These are phyloP conservation scores for Terana coerulea DNA, from an alignment of 768 basidiomycete species.

Conservation along the genomic window DNA sequence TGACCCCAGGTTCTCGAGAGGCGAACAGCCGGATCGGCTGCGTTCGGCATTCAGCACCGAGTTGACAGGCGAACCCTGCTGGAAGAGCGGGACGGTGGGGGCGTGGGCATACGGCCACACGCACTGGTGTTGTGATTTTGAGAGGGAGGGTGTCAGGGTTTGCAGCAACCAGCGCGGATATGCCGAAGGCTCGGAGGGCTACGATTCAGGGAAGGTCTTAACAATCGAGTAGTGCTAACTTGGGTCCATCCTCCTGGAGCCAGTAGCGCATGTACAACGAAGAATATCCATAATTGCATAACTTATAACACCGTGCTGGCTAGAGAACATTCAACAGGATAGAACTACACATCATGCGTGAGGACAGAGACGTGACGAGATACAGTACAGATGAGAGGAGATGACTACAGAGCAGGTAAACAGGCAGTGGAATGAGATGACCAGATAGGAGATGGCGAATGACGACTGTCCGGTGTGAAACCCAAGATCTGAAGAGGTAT, in stretches of 20 bases:
- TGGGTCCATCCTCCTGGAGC: too few relatives aligned
- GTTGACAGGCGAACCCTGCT: constrained; percentile 23
- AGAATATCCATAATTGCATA: neutral
- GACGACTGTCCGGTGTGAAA: too few relatives aligned
- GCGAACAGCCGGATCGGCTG: constrained; percentile 19
- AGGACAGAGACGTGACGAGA: neutral
- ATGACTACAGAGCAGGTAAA: neutral
- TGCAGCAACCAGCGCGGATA: constrained; percentile 35
- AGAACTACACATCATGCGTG: neutral
- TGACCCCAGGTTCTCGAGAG: constrained; percentile 28
- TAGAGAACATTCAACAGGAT: neutral
- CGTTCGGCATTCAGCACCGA: constrained; percentile 32
- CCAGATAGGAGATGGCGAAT: too few relatives aligned
- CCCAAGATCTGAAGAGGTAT: neutral
- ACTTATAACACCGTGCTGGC: neutral
- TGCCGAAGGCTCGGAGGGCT: constrained; percentile 8
- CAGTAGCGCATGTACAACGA: too few relatives aligned
- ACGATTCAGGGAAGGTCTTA: neutral
- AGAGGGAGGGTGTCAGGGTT: constrained; percentile 29
- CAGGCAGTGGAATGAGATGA: neutral
- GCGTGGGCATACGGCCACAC: constrained; percentile 42
- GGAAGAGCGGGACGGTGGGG: constrained; percentile 24
- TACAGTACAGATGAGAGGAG: neutral
- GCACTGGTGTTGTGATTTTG: constrained; percentile 37
- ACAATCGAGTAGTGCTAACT: too few relatives aligned